Conservation (phyloP, 2,329 filamentous ascomycete species). For the Tolypocladium guangdongense region DNA sequence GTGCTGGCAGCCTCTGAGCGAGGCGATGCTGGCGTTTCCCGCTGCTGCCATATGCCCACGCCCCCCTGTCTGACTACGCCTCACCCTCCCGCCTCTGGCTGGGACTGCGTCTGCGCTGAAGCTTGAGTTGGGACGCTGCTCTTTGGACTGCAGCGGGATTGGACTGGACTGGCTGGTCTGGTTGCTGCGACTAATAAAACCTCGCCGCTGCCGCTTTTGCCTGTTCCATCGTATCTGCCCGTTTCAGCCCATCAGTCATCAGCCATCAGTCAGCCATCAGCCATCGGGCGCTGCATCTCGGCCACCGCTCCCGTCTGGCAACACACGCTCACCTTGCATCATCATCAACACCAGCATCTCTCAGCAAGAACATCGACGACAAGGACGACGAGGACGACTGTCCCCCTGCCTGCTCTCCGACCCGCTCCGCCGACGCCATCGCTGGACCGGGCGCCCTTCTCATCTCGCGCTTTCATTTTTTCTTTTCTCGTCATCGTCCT, state of each 20-base stretch:
- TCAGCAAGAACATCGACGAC: not conserved
- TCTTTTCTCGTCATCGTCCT: not conserved
- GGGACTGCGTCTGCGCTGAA: not conserved
- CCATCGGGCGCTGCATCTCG: not conserved
- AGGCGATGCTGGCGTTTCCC: not conserved
- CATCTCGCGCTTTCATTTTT: not conserved
- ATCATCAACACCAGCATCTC: not conserved
- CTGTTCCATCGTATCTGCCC: not conserved
- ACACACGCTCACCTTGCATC: not conserved
- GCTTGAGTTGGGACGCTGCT: not conserved
- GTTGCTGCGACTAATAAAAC: constrained; percentile 3
- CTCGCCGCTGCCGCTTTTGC: constrained; percentile 1
- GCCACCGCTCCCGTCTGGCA: not conserved
- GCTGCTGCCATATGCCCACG: not conserved
- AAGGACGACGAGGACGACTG: not conserved
- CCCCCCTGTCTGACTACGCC: not conserved
- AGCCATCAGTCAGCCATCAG: not conserved
- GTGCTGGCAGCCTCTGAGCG: constrained; percentile 1
- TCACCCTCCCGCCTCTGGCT: not conserved
- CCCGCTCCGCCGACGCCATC: not conserved
- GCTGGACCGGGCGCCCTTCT: not conserved
- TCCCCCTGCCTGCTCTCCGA: not conserved
- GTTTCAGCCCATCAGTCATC: not conserved
- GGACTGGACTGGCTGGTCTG: not conserved
- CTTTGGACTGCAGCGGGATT: not conserved